Evolutionary conservation across 164 flowering plant species (phyloP).

Genomic region (Dillenia turbinata): DNA sequence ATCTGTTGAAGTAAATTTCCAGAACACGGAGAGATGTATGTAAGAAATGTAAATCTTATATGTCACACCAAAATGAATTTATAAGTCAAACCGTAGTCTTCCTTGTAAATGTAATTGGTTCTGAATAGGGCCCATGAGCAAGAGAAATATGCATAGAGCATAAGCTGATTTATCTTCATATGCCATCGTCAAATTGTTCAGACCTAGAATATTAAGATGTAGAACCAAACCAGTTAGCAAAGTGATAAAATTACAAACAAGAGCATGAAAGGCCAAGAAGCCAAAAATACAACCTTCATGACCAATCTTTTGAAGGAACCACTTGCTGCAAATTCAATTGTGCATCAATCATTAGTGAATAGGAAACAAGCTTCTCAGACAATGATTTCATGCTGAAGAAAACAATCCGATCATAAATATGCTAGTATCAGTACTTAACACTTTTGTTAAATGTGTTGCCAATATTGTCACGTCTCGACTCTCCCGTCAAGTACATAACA

Average conservation of each 20-base stretch:
- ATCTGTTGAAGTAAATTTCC: too few species aligned
- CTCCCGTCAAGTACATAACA: too few species aligned
- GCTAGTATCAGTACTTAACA: neutral
- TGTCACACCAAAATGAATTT: neutral
- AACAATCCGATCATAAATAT: too few species aligned
- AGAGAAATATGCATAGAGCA: conserved; percentile 89
- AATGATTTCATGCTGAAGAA: too few species aligned
- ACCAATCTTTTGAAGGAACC: conserved; percentile 94
- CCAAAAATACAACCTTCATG: conserved; percentile 67
- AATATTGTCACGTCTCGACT: too few species aligned
- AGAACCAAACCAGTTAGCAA: neutral
- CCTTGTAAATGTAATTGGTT: conserved; percentile 84
- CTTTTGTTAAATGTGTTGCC: neutral
- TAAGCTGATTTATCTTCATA: conserved; percentile 96
- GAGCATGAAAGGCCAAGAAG: neutral
- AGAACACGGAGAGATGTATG: too few species aligned
- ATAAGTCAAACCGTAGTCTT: conserved; percentile 59
- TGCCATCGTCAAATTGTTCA: conserved; percentile 85
- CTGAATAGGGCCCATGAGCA: conserved; percentile 74
- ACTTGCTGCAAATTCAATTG: conserved; percentile 54
- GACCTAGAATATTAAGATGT: conserved; percentile 40
- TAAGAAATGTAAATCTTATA: too few species aligned
- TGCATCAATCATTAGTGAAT: too few species aligned
- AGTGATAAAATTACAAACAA: neutral
- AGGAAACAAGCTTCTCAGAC: too few species aligned